phyloP scores from a whole-genome alignment of 139 green algal genomes.

The Chlorella sp. region DNA sequence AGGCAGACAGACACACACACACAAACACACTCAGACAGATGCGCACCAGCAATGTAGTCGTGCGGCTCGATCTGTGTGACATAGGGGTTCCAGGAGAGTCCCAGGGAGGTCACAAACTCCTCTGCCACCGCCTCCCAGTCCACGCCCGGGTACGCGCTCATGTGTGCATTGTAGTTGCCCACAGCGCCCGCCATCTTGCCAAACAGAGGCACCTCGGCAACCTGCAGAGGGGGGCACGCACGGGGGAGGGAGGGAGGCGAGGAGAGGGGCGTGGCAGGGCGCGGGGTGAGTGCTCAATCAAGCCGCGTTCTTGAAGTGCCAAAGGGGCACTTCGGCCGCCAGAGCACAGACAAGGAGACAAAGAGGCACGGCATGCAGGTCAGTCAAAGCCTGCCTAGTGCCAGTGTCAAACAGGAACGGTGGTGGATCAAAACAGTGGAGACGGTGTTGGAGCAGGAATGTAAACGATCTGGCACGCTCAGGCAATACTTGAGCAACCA shows the following conservation, averaged over 20 bases:
- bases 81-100: constrained; percentile 91
- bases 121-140: constrained; percentile 85
- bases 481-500: no score
- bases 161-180: constrained; percentile 99
- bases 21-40: neutral
- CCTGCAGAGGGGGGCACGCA: constrained; percentile 23
- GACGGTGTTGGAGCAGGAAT: no score
- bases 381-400: no score
- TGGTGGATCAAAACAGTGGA: no score
- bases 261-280: neutral
- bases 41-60: constrained; percentile 93
- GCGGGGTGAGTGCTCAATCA: no score
- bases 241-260: neutral
- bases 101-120: constrained; percentile 82
- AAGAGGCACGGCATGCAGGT: no score
- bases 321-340: no score
- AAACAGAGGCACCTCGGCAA: constrained; percentile 71
- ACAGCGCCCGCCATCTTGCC: constrained; percentile 98
- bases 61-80: constrained; percentile 98
- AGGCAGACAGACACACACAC: no score
- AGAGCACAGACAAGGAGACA: no score
- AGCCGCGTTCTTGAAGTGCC: no score
- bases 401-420: no score
- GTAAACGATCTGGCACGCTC: neutral
- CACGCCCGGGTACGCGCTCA: constrained; percentile 94